phyloP scores from a whole-genome alignment of 164 flowering plant species.

The Brasenia schreberi region DNA sequence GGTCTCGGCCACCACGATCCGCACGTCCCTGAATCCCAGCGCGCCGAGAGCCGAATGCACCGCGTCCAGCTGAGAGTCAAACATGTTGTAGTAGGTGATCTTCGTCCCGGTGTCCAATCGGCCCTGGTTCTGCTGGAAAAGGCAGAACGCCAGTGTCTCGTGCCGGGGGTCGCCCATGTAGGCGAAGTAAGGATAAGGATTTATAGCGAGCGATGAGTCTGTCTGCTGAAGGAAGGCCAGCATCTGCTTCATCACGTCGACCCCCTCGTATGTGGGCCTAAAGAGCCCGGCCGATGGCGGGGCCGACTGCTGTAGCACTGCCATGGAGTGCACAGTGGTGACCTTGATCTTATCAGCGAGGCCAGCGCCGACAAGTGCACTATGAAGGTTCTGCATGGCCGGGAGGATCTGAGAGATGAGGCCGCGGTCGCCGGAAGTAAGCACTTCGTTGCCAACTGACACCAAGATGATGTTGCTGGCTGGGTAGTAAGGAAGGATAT shows the following conservation, averaged over 20 bases:
- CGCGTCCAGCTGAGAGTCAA: slow-evolving; percentile 95
- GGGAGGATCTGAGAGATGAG: slow-evolving; percentile 42
- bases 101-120: slow-evolving; percentile 56
- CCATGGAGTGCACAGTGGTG: slow-evolving; percentile 88
- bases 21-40: slow-evolving; percentile 58
- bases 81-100: slow-evolving; percentile 87
- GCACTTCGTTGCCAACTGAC: slow-evolving; percentile 80
- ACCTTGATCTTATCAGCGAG: slow-evolving; percentile 70
- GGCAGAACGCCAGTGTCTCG: slow-evolving; percentile 77
- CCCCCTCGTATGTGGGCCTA: slow-evolving; percentile 19
- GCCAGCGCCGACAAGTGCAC: slow-evolving; percentile 37
- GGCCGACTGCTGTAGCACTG: slow-evolving; percentile 57
- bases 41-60: slow-evolving; percentile 56
- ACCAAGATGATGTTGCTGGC: slow-evolving; percentile 59
- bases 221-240: slow-evolving; percentile 45
- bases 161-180: slow-evolving; percentile 84
- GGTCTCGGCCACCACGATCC: slow-evolving; percentile 90
- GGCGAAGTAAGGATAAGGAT: slow-evolving; percentile 94
- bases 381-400: slow-evolving; percentile 77
- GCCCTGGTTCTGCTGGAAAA: slow-evolving; percentile 83
- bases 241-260: slow-evolving; percentile 30
- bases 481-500: slow-evolving; percentile 71
- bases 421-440: slow-evolving; percentile 33
- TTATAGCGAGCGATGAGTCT: slow-evolving; percentile 67
- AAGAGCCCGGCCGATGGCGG: slow-evolving; percentile 79